Evolutionary conservation across 2,329 filamentous ascomycete species (phyloP).

Genomic region (Chaetomiaceae sp.): DNA sequence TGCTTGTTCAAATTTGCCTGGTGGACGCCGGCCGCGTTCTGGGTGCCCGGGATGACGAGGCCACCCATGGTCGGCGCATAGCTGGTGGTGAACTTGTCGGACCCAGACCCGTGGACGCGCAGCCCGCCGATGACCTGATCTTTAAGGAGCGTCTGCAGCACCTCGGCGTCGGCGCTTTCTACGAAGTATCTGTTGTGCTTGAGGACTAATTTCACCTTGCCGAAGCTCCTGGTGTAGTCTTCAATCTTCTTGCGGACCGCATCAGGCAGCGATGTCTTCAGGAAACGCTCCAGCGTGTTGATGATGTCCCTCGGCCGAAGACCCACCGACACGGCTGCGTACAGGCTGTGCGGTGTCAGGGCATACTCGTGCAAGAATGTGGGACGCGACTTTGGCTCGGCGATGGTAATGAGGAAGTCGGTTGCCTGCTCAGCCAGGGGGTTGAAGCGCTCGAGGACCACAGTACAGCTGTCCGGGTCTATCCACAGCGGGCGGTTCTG

Average conservation of each 20-base stretch:
- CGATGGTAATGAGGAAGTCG: conserved; percentile 92
- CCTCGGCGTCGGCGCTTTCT: conserved; percentile 81
- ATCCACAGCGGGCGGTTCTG: conserved; percentile 90
- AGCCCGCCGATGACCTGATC: conserved; percentile 77
- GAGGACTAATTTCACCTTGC: conserved; percentile 90
- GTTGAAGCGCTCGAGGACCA: conserved; percentile 92
- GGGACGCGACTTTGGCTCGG: conserved; percentile 86
- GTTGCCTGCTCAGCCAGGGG: conserved; percentile 81
- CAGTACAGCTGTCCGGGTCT: conserved; percentile 76
- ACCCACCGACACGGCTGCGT: conserved; percentile 94
- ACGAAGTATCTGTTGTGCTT: conserved; percentile 94
- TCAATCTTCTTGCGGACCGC: conserved; percentile 72
- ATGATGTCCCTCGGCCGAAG: conserved; percentile 86
- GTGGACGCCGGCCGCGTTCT: conserved; percentile 81
- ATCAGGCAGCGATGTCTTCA: conserved; percentile 82
- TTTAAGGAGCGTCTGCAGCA: conserved; percentile 80
- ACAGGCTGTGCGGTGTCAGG: conserved; percentile 86
- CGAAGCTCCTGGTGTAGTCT: conserved; percentile 81
- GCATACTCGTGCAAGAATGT: conserved; percentile 91
- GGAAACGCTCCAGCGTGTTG: conserved; percentile 77
- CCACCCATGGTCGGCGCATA: conserved; percentile 81
- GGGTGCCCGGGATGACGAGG: conserved; percentile 89
- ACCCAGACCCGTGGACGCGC: conserved; percentile 64
- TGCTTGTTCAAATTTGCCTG: conserved; percentile 53
- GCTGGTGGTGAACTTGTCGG: conserved; percentile 68